Percentiles rank a stretch among this genome's conserved stretches.
phyloP scores from a whole-genome alignment of 2,329 filamentous ascomycete species.

The Aspergillus persii region DNA sequence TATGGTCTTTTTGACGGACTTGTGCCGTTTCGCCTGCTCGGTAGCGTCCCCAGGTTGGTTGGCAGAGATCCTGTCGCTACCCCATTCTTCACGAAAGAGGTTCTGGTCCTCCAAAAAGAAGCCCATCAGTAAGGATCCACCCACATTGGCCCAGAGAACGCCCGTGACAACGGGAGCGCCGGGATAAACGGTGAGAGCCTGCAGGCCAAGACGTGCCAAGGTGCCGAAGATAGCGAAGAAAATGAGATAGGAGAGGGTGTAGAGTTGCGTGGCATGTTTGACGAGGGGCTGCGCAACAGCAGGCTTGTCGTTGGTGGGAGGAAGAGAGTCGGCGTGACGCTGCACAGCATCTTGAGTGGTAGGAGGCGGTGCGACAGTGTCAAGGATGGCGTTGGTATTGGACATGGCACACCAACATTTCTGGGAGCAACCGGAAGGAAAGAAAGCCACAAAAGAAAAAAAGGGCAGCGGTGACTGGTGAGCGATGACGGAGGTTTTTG shows the following conservation, averaged over 20 bases:
- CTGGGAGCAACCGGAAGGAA: neutral
- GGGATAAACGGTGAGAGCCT: conserved; percentile 75
- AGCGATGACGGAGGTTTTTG: neutral
- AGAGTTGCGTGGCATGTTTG: conserved; percentile 56
- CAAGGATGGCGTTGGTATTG: conserved; percentile 14
- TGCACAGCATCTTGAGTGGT: conserved; percentile 40
- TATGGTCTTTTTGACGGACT: conserved; percentile 74
- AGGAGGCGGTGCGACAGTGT: conserved; percentile 39
- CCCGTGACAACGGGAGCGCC: conserved; percentile 71
- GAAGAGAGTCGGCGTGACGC: conserved; percentile 35
- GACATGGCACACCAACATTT: neutral
- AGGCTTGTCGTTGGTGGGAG: conserved; percentile 17
- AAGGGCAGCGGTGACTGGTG: neutral
- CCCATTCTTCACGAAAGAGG: conserved; percentile 70
- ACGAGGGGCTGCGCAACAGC: conserved; percentile 40
- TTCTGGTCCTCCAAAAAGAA: conserved; percentile 77
- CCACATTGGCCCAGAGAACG: conserved; percentile 84
- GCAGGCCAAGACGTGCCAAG: conserved; percentile 75
- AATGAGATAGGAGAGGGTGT: conserved; percentile 77
- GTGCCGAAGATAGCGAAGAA: conserved; percentile 85
- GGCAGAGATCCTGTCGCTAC: conserved; percentile 20
- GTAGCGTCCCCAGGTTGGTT: conserved; percentile 26
- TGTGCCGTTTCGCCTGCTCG: conserved; percentile 50
- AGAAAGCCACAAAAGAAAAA: neutral
- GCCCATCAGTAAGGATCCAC: conserved; percentile 77